Percentiles rank a stretch among this genome's conserved stretches.
Evolutionary conservation across 2,329 filamentous ascomycete genomes (phyloP).

Genomic region (Alternaria sp.): DNA sequence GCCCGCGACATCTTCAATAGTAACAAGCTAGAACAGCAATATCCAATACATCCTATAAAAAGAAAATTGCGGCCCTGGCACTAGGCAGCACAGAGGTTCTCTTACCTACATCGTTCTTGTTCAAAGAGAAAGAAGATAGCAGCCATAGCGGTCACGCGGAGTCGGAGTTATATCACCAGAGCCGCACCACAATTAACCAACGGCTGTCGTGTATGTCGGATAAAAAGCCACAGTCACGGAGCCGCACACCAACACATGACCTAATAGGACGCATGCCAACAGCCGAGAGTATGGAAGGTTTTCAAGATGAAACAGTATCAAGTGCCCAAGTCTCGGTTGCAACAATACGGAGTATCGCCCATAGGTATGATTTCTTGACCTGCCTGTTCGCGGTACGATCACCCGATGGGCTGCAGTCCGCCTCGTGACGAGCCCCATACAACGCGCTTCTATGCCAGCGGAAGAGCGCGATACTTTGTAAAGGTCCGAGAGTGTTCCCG

Average conservation of each 20-base stretch:
- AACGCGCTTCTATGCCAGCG: not conserved
- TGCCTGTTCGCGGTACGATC: not conserved
- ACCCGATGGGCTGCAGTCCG: not conserved
- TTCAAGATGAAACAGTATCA: not conserved
- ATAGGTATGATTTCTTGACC: not conserved
- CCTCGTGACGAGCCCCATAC: not conserved
- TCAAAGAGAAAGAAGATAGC: not conserved
- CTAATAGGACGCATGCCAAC: not conserved
- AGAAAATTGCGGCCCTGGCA: too few relatives aligned
- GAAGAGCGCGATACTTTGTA: not conserved
- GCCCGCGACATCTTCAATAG: too few relatives aligned
- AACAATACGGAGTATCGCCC: too few relatives aligned
- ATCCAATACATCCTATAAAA: too few relatives aligned
- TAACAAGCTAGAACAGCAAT: too few relatives aligned
- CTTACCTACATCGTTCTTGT: too few relatives aligned
- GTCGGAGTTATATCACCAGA: not conserved
- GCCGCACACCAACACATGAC: not conserved
- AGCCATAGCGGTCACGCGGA: not conserved
- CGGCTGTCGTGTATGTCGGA: not conserved
- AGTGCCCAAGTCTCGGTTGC: not conserved
- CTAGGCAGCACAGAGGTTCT: accelerated
- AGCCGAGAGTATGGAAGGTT: not conserved
- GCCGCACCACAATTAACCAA: not conserved
- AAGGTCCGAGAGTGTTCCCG: not conserved
- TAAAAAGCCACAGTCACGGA: not conserved